Base-by-base conservation (phyloP, 768 basidiomycete genomes). In the Xerocomus spinulosus region DNA sequence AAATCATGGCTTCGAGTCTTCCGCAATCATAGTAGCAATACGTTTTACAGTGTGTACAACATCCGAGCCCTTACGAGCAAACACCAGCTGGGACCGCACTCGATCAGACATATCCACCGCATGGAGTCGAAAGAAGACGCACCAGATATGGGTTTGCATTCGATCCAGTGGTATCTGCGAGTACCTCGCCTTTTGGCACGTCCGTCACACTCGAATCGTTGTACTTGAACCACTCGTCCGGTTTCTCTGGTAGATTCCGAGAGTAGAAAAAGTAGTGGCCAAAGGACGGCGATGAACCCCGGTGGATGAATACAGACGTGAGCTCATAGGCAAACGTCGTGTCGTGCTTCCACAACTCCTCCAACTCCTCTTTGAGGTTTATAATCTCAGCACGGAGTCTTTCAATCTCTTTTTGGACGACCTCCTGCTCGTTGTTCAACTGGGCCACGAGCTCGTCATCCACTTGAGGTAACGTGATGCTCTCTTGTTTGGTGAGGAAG, bases 211-310 rank as follows among this genome's bases (percentile, higher is more conserved):
- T 82, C 30, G 90, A 90, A 63, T 97, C 94, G 63, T 97, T 97
- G 71, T 95, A 92, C 70, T 95, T 95, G 78, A 93, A 92, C 91
- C 93, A 97, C 36, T 78, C 75, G 48, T 96, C 86, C 10, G 84
- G 83, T 20, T 81, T 68, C 40, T 81, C 79, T 1, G 92, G 94
- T 13, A 96, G 73, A 64, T 92, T 78, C 33, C 92, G 79, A 46
- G 93, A 90, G 66, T 95, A 96, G 68, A 97, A 91, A 75, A 92
- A 98, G 68, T 96, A 96, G 63, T 96, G 94, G 3, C 92, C 92
- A 70, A 82, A 92, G 7, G 86, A 87, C 2, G 90, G 83, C 15
- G 83, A 87, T 45, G 84, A 78, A 40, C 93, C 94, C 24, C 94
- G 85, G 66, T 98, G 94, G 50, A 97, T 87, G 73, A 92, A 98